A percentile compares a stretch with the other conserved stretches of the same genome.
Conservation (phyloP, 495 filamentous ascomycete genomes). For the Aspergillus cristatus region DNA sequence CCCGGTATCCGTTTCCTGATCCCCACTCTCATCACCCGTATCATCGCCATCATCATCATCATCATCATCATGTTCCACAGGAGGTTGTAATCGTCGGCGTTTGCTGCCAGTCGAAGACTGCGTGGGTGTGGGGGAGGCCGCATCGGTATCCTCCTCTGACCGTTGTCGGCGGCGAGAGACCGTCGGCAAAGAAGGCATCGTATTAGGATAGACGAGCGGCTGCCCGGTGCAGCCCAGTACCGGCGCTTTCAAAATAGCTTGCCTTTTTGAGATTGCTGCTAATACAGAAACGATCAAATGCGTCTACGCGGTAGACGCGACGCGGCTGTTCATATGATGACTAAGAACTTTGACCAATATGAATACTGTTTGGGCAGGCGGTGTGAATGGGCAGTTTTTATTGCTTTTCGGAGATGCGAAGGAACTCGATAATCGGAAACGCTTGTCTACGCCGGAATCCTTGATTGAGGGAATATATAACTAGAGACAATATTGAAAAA, state of each 20-base stretch:
- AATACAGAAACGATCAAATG: neutral
- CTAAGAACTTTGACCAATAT: slow-evolving; percentile 17
- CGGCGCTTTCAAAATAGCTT: neutral
- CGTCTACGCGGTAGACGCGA: slow-evolving; percentile 17
- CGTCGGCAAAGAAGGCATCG: slow-evolving; percentile 21
- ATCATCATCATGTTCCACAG: slow-evolving; percentile 7
- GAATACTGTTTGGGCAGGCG: slow-evolving; percentile 15
- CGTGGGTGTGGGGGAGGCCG: slow-evolving; percentile 15
- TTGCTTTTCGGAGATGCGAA: too few relatives aligned
- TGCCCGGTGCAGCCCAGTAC: slow-evolving; percentile 2
- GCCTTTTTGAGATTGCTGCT: neutral
- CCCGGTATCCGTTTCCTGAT: slow-evolving; percentile 5
- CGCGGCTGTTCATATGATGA: slow-evolving; percentile 11
- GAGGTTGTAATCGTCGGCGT: slow-evolving; percentile 20
- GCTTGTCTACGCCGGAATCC: too few relatives aligned
- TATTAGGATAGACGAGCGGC: slow-evolving; percentile 5
- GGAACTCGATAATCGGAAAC: too few relatives aligned
- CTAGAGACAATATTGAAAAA: too few relatives aligned
- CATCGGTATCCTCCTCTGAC: slow-evolving; percentile 17
- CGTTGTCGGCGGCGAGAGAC: slow-evolving; percentile 24
- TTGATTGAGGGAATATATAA: too few relatives aligned
- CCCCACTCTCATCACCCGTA: neutral
- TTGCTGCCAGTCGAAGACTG: slow-evolving; percentile 20
- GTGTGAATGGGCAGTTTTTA: slow-evolving; percentile 7
- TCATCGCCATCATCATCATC: slow-evolving; percentile 3